These are phyloP conservation scores for Auricularia sp. DNA, from an alignment of 768 basidiomycete genomes.

Conservation along the genomic window DNA sequence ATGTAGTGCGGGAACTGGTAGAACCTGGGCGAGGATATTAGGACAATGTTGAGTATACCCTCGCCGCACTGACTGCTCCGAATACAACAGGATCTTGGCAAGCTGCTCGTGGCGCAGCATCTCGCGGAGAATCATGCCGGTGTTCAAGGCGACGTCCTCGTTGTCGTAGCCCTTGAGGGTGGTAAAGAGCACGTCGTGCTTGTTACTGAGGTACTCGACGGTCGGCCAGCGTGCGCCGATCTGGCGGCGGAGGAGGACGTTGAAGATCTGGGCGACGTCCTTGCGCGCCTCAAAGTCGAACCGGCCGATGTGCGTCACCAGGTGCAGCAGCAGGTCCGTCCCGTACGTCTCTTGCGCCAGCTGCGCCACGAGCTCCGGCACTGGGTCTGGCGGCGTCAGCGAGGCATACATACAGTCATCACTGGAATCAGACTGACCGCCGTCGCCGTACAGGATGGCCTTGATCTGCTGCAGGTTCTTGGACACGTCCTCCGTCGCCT, in stretches of 20 bases:
- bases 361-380: slow-evolving; percentile 86
- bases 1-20: slow-evolving; percentile 96
- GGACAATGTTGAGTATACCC: too few relatives aligned
- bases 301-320: slow-evolving; percentile 71
- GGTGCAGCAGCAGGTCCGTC: slow-evolving; percentile 71
- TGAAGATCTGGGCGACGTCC: slow-evolving; percentile 80
- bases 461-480: slow-evolving; percentile 90
- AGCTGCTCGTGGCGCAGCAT: slow-evolving; percentile 91
- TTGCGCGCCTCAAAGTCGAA: slow-evolving; percentile 93
- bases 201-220: slow-evolving; percentile 80
- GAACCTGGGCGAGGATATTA: too few relatives aligned
- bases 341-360: slow-evolving; percentile 93
- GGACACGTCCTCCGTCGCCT: slow-evolving; percentile 85
- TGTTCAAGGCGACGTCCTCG: slow-evolving; percentile 93
- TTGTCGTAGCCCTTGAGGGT: slow-evolving; percentile 85
- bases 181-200: slow-evolving; percentile 67
- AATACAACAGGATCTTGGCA: slow-evolving; percentile 48
- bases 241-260: slow-evolving; percentile 79
- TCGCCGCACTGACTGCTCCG: slow-evolving; percentile 35
- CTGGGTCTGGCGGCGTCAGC: slow-evolving; percentile 44
- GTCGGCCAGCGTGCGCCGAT: slow-evolving; percentile 94
- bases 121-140: slow-evolving; percentile 95
- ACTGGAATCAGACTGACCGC: slow-evolving; percentile 37
- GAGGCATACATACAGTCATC: neutral
- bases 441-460: slow-evolving; percentile 76